phyloP scores from a whole-genome alignment of 306 rosid species.

The Trifolium dubium region DNA sequence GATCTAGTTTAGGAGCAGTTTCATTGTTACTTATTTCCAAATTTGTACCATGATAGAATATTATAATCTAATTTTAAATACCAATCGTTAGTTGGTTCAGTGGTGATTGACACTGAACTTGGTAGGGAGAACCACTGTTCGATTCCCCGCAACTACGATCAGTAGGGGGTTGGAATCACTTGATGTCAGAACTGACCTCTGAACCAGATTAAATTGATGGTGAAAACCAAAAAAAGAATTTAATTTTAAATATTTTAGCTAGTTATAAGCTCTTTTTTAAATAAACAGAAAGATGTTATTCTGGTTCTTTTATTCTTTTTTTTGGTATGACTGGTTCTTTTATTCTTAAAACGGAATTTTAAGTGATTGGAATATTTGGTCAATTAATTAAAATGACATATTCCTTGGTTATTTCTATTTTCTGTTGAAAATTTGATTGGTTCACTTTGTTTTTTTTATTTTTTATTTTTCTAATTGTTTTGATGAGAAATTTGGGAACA shows the following conservation, averaged over 20 bases:
- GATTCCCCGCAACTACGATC: too few species aligned
- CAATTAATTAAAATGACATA: constrained; percentile 11
- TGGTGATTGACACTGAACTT: too few species aligned
- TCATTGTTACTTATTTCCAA: constrained; percentile 30
- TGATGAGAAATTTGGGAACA: constrained; percentile 37
- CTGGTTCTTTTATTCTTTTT: not conserved
- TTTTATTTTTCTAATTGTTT: constrained; percentile 1
- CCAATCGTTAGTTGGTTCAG: too few species aligned
- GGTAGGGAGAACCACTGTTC: too few species aligned
- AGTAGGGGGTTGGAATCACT: too few species aligned
- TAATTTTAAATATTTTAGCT: constrained; percentile 4
- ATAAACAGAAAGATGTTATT: not conserved
- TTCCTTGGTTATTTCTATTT: constrained; percentile 16
- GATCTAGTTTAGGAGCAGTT: constrained; percentile 38
- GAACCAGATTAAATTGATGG: too few species aligned
- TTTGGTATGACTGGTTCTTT: constrained; percentile 7
- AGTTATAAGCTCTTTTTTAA: not conserved
- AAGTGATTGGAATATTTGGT: constrained; percentile 30
- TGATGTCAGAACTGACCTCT: too few species aligned
- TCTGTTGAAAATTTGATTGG: constrained; percentile 6
- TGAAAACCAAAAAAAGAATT: too few species aligned
- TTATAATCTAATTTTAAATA: too few species aligned
- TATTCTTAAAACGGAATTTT: not conserved
- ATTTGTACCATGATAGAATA: constrained; percentile 29
- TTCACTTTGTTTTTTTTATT: constrained; percentile 5